These are phyloP conservation scores for Pseudogymnoascus destructans DNA, from an alignment of 2,329 filamentous ascomycete genomes.

Conservation along the genomic window DNA sequence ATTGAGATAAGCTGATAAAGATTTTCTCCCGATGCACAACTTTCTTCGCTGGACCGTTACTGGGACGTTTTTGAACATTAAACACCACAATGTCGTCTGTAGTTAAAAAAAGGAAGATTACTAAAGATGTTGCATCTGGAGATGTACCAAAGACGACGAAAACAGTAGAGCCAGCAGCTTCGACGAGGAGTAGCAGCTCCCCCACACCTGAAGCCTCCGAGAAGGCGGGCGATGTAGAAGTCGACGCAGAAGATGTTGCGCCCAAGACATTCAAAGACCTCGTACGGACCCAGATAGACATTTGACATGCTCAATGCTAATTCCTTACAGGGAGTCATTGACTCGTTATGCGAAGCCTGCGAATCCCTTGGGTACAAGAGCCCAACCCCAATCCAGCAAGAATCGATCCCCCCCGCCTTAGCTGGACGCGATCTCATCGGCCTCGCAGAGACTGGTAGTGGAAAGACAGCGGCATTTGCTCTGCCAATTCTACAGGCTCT, in stretches of 20 bases:
- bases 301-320: slow-evolving; percentile 9
- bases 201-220: slow-evolving; percentile 19
- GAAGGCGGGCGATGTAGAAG: slow-evolving; percentile 16
- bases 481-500: slow-evolving; percentile 64
- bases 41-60: slow-evolving; percentile 5
- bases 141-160: slow-evolving; percentile 10
- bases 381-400: slow-evolving; percentile 78
- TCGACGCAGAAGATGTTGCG: slow-evolving; percentile 13
- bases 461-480: slow-evolving; percentile 92
- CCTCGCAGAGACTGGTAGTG: slow-evolving; percentile 85
- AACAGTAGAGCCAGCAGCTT: slow-evolving; percentile 12
- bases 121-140: slow-evolving; percentile 15
- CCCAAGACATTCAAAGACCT: slow-evolving; percentile 38
- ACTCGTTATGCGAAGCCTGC: slow-evolving; percentile 82
- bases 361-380: slow-evolving; percentile 65
- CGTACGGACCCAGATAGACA: slow-evolving; percentile 17
- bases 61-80: slow-evolving; percentile 7
- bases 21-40: slow-evolving; percentile 16
- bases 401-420: slow-evolving; percentile 72
- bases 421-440: slow-evolving; percentile 79
- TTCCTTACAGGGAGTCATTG: slow-evolving; percentile 55
- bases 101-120: slow-evolving; percentile 24
- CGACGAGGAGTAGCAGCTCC: slow-evolving; percentile 15
- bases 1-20: slow-evolving; percentile 25
- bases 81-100: slow-evolving; percentile 21